A percentile compares a stretch with the other conserved stretches of the same genome.
These are phyloP conservation scores for Penicillium lividum DNA, from an alignment of 495 filamentous ascomycete genomes.

Conservation along the genomic window DNA sequence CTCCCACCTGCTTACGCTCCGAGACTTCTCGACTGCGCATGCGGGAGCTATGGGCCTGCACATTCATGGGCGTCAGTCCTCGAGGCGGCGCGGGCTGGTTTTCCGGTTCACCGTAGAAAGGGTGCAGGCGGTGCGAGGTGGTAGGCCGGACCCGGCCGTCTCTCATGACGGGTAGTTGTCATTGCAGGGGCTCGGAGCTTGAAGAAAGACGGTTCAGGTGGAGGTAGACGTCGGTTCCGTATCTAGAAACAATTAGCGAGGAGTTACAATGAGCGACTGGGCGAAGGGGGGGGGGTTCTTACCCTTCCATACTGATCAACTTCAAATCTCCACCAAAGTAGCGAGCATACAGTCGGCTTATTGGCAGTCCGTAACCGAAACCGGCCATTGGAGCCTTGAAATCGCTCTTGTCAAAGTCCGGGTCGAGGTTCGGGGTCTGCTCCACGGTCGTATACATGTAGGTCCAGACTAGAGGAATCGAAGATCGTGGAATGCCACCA, in stretches of 20 bases:
- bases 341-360: constrained; percentile 88
- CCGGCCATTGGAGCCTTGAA: constrained; percentile 99
- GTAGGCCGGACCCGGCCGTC: constrained; percentile 56
- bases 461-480: constrained; percentile 96
- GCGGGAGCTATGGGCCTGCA: constrained; percentile 53
- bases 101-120: constrained; percentile 38
- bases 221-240: constrained; percentile 97
- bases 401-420: constrained; percentile 98
- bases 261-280: not conserved
- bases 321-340: constrained; percentile 98
- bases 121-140: constrained; percentile 48
- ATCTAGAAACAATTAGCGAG: constrained; percentile 53
- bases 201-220: constrained; percentile 94
- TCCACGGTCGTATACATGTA: constrained; percentile 99
- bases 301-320: constrained; percentile 99
- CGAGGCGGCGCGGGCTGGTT: constrained; percentile 52
- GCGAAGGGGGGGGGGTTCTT: constrained; percentile 34
- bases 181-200: constrained; percentile 96
- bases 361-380: constrained; percentile 94
- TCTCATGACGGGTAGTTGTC: constrained; percentile 97
- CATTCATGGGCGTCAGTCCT: constrained; percentile 83
- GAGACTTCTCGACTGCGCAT: constrained; percentile 69
- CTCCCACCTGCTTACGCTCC: constrained; percentile 84
- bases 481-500: constrained; percentile 86
- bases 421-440: constrained; percentile 89